phyloP scores from a whole-genome alignment of 2,329 filamentous ascomycete genomes.

The Truncatella angustata region DNA sequence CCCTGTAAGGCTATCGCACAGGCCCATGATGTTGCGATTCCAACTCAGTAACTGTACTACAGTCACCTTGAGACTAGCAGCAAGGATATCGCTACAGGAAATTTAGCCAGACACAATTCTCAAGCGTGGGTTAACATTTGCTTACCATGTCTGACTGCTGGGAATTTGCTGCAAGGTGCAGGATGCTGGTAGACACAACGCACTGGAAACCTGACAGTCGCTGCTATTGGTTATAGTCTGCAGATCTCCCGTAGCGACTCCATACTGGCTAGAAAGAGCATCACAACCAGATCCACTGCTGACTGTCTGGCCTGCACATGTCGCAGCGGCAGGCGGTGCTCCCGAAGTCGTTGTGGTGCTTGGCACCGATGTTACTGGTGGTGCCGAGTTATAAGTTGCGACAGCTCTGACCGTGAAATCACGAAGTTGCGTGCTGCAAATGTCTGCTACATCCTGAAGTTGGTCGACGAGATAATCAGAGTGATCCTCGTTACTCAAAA shows the following conservation, averaged over 20 bases:
- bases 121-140: background rate
- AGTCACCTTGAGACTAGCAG: background rate
- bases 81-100: background rate
- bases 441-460: slow-evolving; percentile 5
- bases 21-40: slow-evolving; percentile 5
- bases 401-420: background rate
- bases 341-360: background rate
- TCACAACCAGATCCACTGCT: background rate
- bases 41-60: background rate
- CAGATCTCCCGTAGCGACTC: background rate
- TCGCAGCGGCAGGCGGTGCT: background rate
- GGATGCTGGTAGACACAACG: background rate
- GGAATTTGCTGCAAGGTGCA: background rate
- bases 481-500: background rate
- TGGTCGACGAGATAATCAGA: slow-evolving; percentile 9
- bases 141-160: background rate
- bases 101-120: background rate
- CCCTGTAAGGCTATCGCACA: background rate
- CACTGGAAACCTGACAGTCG: background rate
- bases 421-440: background rate
- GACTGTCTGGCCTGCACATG: slow-evolving; percentile 1
- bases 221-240: background rate
- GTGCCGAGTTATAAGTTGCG: background rate
- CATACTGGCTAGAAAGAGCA: background rate
- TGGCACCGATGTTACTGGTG: background rate